Percentiles rank a stretch among this genome's conserved stretches.
Conservation (phyloP, 108 stramenopile species). For the Skeletonema marinoi region DNA sequence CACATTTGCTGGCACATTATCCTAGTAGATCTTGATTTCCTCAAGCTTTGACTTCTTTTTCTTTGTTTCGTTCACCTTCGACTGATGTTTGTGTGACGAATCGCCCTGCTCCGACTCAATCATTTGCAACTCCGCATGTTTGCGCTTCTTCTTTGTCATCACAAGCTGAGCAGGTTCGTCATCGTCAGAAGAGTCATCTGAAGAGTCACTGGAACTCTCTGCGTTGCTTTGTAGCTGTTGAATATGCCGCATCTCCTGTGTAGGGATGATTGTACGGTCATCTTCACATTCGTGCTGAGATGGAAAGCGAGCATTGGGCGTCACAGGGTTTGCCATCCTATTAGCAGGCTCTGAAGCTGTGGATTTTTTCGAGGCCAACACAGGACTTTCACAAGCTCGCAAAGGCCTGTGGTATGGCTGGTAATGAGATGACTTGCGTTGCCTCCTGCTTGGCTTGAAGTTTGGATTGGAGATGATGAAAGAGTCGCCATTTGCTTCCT, state of each 20-base stretch:
- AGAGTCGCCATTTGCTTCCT: background rate
- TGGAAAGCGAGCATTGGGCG: background rate
- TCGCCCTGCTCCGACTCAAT: background rate
- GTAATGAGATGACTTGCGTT: background rate
- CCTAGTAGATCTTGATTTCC: background rate
- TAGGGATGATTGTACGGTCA: background rate
- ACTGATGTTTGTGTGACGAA: background rate
- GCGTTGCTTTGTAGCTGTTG: background rate
- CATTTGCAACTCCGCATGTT: background rate
- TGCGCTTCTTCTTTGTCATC: background rate
- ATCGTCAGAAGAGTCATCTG: background rate
- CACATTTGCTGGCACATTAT: background rate
- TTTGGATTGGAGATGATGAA: background rate
- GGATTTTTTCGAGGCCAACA: background rate
- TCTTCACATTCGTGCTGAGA: background rate
- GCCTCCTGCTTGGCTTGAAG: background rate
- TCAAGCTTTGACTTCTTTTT: constrained; percentile 3
- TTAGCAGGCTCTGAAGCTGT: background rate
- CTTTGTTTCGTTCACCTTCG: background rate
- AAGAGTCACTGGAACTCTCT: background rate
- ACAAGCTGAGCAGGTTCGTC: background rate
- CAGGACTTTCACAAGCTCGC: background rate
- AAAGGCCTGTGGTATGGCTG: background rate
- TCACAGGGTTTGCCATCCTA: background rate
- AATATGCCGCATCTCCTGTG: background rate